Conservation (phyloP, 192 early-diverging fungal species). For the Backusella circina region DNA sequence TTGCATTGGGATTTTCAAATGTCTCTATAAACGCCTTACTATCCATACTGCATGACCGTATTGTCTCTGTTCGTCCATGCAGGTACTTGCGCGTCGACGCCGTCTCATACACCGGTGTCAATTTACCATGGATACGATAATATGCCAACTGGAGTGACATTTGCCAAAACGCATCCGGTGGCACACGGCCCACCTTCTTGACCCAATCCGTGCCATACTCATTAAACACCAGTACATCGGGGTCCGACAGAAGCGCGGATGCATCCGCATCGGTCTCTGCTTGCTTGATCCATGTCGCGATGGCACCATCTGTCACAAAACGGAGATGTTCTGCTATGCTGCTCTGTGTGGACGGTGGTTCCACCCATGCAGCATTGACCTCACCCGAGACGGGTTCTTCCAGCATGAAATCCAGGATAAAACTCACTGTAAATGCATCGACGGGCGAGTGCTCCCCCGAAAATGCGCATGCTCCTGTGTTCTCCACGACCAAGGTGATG, state of each 20-base stretch:
- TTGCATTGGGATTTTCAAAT: slow-evolving; percentile 46
- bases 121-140: slow-evolving; percentile 62
- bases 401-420: slow-evolving; percentile 19
- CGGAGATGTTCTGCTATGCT: background rate
- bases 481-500: slow-evolving; percentile 63
- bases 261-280: slow-evolving; percentile 52
- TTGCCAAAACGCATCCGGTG: slow-evolving; percentile 85
- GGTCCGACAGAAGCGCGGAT: slow-evolving; percentile 58
- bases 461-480: slow-evolving; percentile 65
- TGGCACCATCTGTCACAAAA: background rate
- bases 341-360: no score
- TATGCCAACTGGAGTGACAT: slow-evolving; percentile 85
- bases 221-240: slow-evolving; percentile 58
- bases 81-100: slow-evolving; percentile 75
- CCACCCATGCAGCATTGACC: background rate
- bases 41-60: slow-evolving; percentile 71
- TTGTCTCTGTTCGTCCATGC: slow-evolving; percentile 87
- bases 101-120: slow-evolving; percentile 82
- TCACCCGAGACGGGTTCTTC: slow-evolving; percentile 6
- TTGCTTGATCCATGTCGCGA: slow-evolving; percentile 8
- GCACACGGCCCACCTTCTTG: slow-evolving; percentile 63
- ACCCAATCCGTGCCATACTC: slow-evolving; percentile 75
- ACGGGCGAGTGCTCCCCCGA: slow-evolving; percentile 53
- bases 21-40: slow-evolving; percentile 63
- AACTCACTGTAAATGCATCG: slow-evolving; percentile 24